phyloP scores from a whole-genome alignment of 1,284 basidiomycete species.

The Tranzscheliella williamsii region DNA sequence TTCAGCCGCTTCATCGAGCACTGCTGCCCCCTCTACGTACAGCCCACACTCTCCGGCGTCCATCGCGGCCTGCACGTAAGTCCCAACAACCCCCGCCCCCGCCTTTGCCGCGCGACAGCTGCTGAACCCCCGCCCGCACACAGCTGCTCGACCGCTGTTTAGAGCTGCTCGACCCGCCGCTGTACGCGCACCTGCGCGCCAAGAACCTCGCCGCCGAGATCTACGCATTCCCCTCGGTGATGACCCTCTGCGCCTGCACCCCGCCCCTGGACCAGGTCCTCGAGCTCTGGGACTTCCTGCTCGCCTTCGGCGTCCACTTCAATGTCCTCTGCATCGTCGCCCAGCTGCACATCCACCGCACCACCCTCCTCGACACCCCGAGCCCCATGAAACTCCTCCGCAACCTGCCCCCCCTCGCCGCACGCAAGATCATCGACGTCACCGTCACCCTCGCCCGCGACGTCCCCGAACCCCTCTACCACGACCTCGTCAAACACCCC shows the following conservation, averaged over 20 bases:
- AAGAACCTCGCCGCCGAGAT: constrained; percentile 97
- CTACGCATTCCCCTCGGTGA: constrained; percentile 92
- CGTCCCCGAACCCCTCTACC: constrained; percentile 69
- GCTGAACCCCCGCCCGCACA: too few species aligned
- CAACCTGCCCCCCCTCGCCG: constrained; percentile 89
- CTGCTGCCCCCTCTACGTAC: constrained; percentile 89
- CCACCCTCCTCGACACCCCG: constrained; percentile 79
- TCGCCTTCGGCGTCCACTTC: constrained; percentile 92
- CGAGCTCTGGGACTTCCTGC: constrained; percentile 92
- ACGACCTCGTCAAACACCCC: constrained; percentile 44
- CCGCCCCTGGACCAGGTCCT: constrained; percentile 92
- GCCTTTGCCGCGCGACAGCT: too few species aligned
- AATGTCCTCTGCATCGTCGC: constrained; percentile 96
- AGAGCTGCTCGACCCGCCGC: constrained; percentile 82
- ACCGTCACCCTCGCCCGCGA: constrained; percentile 90
- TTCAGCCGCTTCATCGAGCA: constrained; percentile 93
- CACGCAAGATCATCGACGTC: constrained; percentile 82
- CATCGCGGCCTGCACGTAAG: constrained; percentile 86
- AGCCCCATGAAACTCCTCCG: constrained; percentile 93
- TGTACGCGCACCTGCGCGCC: constrained; percentile 77
- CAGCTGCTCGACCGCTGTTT: constrained; percentile 89
- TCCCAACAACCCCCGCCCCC: too few species aligned
- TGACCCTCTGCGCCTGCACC: constrained; percentile 94
- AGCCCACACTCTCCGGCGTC: constrained; percentile 90
- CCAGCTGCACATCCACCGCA: constrained; percentile 83